Percentiles rank a stretch among this genome's conserved stretches.
These are phyloP conservation scores for Talaromyces sp. DNA, from an alignment of 2,329 filamentous ascomycete genomes.

Conservation along the genomic window DNA sequence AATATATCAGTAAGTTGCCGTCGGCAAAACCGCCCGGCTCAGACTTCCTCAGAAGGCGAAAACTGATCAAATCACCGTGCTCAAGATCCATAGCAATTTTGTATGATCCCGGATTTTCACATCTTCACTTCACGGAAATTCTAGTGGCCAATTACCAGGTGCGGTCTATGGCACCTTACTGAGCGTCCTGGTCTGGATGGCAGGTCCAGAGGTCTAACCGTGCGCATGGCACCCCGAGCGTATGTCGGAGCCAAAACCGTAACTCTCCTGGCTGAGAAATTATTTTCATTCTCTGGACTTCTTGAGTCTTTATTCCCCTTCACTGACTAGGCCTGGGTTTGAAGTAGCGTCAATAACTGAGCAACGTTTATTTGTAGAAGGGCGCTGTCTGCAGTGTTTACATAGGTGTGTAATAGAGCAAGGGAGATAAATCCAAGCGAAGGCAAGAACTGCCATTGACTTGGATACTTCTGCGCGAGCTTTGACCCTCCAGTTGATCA, in stretches of 20 bases:
- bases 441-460: not conserved
- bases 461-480: not conserved
- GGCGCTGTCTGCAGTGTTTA: not conserved
- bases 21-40: not conserved
- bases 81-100: not conserved
- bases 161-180: not conserved
- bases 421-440: not conserved
- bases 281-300: not conserved
- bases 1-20: not conserved
- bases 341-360: not conserved
- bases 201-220: not conserved
- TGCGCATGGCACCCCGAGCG: not conserved
- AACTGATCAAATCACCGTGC: not conserved
- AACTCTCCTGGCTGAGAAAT: not conserved
- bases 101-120: too few relatives aligned
- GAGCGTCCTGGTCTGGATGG: not conserved
- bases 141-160: not conserved
- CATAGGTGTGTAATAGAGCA: not conserved
- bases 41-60: not conserved
- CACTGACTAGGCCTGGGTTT: not conserved
- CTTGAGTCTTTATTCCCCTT: not conserved
- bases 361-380: not conserved
- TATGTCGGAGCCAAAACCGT: not conserved
- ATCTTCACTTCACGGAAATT: too few relatives aligned
- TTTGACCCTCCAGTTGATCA: not conserved